These are phyloP conservation scores for Glomus cerebriforme DNA, from an alignment of 192 early-diverging fungal genomes.

Conservation along the genomic window DNA sequence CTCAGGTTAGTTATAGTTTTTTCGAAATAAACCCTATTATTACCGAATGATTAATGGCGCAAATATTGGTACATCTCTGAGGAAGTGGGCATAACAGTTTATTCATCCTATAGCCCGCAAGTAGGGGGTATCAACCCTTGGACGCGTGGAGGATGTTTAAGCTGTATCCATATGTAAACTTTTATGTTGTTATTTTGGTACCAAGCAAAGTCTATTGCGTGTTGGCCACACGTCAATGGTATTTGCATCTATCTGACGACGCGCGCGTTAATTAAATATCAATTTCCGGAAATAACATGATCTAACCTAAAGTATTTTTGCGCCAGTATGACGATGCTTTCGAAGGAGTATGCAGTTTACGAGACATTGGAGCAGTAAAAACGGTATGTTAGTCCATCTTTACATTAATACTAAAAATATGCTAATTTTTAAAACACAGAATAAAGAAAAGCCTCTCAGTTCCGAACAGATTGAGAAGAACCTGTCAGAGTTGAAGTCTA, in stretches of 20 bases:
- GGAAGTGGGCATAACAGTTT: constrained; percentile 19
- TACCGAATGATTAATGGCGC: constrained; percentile 16
- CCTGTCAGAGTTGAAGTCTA: too few species aligned
- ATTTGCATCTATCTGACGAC: constrained; percentile 15
- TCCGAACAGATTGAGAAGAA: constrained; percentile 18
- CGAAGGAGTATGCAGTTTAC: constrained; percentile 18
- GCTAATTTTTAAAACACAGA: constrained; percentile 11
- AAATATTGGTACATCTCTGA: constrained; percentile 22
- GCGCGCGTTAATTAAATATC: constrained; percentile 6
- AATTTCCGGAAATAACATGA: constrained; percentile 5
- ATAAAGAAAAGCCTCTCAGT: constrained; percentile 12
- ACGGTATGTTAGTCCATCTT: neutral
- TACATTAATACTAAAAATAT: neutral
- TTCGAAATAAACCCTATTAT: constrained; percentile 11
- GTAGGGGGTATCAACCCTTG: constrained; percentile 2
- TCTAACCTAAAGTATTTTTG: constrained; percentile 8
- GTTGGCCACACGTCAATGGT: neutral
- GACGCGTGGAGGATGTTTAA: constrained; percentile 16
- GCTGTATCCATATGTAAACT: constrained; percentile 15
- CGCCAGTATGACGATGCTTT: constrained; percentile 17
- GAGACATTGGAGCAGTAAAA: constrained; percentile 20
- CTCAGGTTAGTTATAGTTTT: constrained; percentile 18
- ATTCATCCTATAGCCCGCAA: constrained; percentile 16
- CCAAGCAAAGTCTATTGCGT: constrained; percentile 23
- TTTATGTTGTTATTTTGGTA: constrained; percentile 7